Base-by-base conservation (phyloP, 108 stramenopile genomes). In the Pseudonitzschia multistriata region DNA sequence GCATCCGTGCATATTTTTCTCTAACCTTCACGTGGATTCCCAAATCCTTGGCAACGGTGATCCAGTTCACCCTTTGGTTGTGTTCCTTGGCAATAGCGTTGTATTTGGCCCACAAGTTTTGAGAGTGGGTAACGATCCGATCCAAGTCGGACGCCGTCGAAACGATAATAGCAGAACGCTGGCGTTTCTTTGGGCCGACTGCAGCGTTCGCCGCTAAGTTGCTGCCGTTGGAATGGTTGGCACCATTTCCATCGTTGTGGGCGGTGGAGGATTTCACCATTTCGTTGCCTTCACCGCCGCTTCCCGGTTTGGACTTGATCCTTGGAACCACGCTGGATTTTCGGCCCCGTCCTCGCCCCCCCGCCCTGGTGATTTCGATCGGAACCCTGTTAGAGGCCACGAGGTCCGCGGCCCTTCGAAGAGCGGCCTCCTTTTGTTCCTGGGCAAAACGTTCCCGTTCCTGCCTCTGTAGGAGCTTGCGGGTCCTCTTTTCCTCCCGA, bases 21-120 rank as follows among this genome's bases (percentile, higher is more conserved):
- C 91, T 84, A 27, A 92, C 91, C 67, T 92, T 92, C 53, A 92
- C 91, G 64, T 92, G 86, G 60, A 92, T 92, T 13, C 91, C 91
- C 24, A 92, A 60, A 67, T 92, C 91, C 47, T 85, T 85, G 24
- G 91, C 83, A 29, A 92, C 88, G 0, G 85, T 87, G 35, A 83
- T 80, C 91, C 91, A 92, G 50, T 89, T 92, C 53, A 92, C 88
- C 54, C 83, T 87, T 74, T 89, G 86, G 61, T 92, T 92, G 71
- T 92, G 91, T 72, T 89, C 91, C 64, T 88, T 89, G 28, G 91
- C 91, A 56, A 89, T 88, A 11, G 88, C 88, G 70, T 88, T 92
- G 73, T 92, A 92, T 68, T 89, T 92, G 28, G 84, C 81, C 88
- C 88, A 92, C n/a, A 92, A 53, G 70, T 86, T 87, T 55, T 92